Evolutionary conservation across 345 rosid species (phyloP), one percentile per base, ranked within the genome.

Genomic region (Turritis glabra): DNA sequence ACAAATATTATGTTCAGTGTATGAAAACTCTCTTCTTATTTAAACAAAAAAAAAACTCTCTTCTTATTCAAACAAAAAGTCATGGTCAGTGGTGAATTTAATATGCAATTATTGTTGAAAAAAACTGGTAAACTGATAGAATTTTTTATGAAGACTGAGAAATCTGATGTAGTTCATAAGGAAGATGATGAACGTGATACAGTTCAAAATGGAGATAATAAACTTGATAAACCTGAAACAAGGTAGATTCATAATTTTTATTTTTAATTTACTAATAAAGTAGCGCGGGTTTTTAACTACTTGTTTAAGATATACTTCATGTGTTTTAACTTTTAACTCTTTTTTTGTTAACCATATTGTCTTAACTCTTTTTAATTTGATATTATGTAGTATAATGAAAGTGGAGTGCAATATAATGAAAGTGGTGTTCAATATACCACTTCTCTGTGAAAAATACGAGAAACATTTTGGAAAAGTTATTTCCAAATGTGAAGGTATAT

Each of bases 401-500:
- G 27, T 55, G 21, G 56, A 57, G 25, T n/a, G n/a, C n/a, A n/a
- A n/a, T n/a, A n/a, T n/a, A n/a, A n/a, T n/a, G n/a, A n/a, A n/a
- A n/a, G n/a, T n/a, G n/a, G n/a, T n/a, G n/a, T 55, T 14, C 56
- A 8, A 12, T 17, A 43, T 40, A 56, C 37, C 23, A 57, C 3
- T 17, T 30, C n/a, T 32, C 1, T 40, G 26, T 26, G 21, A 30
- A 4, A 25, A 30, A 23, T 22, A 57, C 5, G 5, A 54, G 46
- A 5, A 21, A 12, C 0, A 6, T 55, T 35, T 35, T 8, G 35
- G 25, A 51, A 67, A 67, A 23, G 51, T 67, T 27, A 26, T 67
- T 11, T 52, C 60, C 18, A 38, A 67, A 52, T 37, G 8, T 25
- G 14, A 38, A 52, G 72, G 61, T 67, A 53, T 22, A 22, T 67